These are phyloP conservation scores for Fusarium foetens DNA, from an alignment of 2,329 filamentous ascomycete genomes.

Conservation along the genomic window DNA sequence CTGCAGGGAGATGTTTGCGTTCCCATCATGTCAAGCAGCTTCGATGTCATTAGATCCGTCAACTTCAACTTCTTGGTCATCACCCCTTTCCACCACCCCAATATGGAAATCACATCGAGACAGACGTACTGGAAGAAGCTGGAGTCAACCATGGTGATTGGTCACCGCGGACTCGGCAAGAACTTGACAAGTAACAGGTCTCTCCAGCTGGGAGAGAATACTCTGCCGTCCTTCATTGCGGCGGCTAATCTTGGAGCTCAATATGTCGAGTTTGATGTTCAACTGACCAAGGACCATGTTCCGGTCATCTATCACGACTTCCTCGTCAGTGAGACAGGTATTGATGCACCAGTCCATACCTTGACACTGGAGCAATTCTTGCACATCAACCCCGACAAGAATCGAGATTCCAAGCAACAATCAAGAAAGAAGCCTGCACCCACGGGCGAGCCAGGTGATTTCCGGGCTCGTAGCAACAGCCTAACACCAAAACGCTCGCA, in stretches of 20 bases:
- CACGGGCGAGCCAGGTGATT: constrained; percentile 49
- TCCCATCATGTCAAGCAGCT: constrained; percentile 83
- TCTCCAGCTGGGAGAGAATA: constrained; percentile 95
- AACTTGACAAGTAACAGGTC: constrained; percentile 86
- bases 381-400: constrained; percentile 76
- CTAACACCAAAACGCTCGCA: constrained; percentile 61
- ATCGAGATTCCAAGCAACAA: constrained; percentile 25
- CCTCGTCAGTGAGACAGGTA: constrained; percentile 95
- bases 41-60: constrained; percentile 93
- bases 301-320: constrained; percentile 99
- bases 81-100: constrained; percentile 92
- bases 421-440: constrained; percentile 17
- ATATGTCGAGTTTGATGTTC: constrained; percentile 85
- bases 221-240: constrained; percentile 93
- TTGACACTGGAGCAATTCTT: constrained; percentile 95
- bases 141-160: constrained; percentile 84
- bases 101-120: constrained; percentile 89
- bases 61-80: constrained; percentile 98
- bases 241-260: constrained; percentile 90
- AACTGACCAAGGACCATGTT: constrained; percentile 98
- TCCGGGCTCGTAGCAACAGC: constrained; percentile 52
- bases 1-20: constrained; percentile 93
- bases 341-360: constrained; percentile 95
- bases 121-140: constrained; percentile 98
- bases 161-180: constrained; percentile 84